Percentiles rank a stretch among this genome's conserved stretches.
Conservation (phyloP, 2,329 filamentous ascomycete genomes). For the Helicocarpus griseus region DNA sequence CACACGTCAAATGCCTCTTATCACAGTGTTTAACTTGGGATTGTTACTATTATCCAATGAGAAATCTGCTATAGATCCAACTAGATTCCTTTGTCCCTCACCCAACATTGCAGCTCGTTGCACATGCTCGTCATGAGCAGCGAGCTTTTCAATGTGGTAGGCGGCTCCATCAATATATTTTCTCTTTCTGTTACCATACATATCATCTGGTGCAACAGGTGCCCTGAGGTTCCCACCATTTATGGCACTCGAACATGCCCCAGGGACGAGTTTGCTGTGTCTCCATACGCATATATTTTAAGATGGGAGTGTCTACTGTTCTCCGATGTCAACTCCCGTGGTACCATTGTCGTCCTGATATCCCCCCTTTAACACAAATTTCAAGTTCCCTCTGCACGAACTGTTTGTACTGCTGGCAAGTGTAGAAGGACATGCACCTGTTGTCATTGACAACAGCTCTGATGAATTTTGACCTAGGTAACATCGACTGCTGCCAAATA, state of each 20-base stretch:
- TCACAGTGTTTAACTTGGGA: no score
- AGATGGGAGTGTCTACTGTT: constrained; percentile 1
- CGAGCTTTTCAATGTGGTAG: not conserved
- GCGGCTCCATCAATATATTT: no score
- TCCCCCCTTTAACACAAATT: not conserved
- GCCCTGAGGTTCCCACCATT: not conserved
- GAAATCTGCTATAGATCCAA: no score
- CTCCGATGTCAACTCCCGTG: not conserved
- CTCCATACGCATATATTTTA: not conserved
- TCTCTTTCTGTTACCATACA: no score
- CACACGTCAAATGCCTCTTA: no score
- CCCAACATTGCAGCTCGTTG: no score
- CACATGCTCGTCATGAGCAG: no score
- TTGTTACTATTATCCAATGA: no score
- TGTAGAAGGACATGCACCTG: not conserved
- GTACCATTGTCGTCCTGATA: not conserved
- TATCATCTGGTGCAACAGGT: no score
- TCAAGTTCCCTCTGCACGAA: not conserved
- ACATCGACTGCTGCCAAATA: not conserved
- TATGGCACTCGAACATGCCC: not conserved
- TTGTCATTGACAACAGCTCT: not conserved
- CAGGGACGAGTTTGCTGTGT: not conserved
- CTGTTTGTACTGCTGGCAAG: not conserved
- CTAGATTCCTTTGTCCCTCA: no score
- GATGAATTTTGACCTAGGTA: not conserved